phyloP scores from a whole-genome alignment of 2,329 filamentous ascomycete genomes.

The Rutstroemia sydowiana region DNA sequence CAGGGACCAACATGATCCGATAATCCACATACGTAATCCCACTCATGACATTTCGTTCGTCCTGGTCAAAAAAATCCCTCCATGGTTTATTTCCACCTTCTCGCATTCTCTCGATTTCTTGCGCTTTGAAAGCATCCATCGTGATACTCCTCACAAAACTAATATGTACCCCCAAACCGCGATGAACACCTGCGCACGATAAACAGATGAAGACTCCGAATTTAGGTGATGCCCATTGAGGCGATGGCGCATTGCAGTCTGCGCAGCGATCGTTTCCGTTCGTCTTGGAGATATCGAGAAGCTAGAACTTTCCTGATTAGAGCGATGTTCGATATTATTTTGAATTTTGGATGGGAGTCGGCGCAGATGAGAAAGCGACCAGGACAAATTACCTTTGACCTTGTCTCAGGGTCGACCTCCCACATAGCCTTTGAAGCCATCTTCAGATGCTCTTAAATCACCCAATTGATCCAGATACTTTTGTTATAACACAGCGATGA shows the following conservation, averaged over 20 bases:
- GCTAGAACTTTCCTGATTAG: conserved; percentile 41
- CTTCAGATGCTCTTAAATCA: not conserved
- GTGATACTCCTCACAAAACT: conserved; percentile 96
- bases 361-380: not conserved
- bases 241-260: conserved; percentile 90
- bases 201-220: conserved; percentile 99
- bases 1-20: not conserved
- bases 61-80: conserved; percentile 77
- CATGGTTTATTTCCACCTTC: conserved; percentile 84
- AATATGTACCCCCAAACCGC: conserved; percentile 93
- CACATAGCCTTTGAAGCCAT: conserved; percentile 77
- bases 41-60: conserved; percentile 57
- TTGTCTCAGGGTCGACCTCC: conserved; percentile 97
- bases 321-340: conserved; percentile 6
- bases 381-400: conserved; percentile 65
- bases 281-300: conserved; percentile 84
- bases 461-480: too few species aligned
- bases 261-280: conserved; percentile 86
- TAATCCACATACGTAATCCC: conserved; percentile 39
- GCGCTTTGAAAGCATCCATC: conserved; percentile 96
- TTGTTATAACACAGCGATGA: too few species aligned
- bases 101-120: conserved; percentile 90
- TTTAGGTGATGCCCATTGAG: conserved; percentile 97
- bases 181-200: conserved; percentile 88
- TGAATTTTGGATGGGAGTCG: too few species aligned